phyloP scores from a whole-genome alignment of 2,329 filamentous ascomycete species.

The Bipolaris gigantea region DNA sequence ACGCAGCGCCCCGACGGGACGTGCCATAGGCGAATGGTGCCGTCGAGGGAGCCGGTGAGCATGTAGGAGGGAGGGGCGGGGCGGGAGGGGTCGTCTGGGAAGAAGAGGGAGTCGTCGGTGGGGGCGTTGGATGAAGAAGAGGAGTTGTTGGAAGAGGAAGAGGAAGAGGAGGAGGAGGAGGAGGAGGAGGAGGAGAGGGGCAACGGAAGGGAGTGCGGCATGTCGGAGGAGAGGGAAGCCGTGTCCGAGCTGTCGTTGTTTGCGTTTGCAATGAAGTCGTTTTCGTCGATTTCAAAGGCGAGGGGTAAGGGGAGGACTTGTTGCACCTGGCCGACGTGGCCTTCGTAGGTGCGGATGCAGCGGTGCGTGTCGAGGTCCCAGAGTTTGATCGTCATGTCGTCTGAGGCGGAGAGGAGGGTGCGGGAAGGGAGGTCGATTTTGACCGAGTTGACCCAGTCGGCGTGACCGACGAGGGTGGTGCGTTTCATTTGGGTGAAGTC shows the following conservation, averaged over 20 bases:
- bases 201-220: conserved; percentile 9
- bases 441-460: conserved; percentile 96
- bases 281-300: conserved; percentile 87
- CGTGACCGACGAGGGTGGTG: conserved; percentile 79
- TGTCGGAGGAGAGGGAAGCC: conserved; percentile 41
- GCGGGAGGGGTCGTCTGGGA: conserved; percentile 63
- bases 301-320: conserved; percentile 81
- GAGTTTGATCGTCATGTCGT: conserved; percentile 86
- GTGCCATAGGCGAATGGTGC: conserved; percentile 91
- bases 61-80: conserved; percentile 85
- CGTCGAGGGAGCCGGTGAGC: conserved; percentile 87
- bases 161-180: conserved; percentile 4
- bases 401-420: conserved; percentile 88
- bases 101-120: conserved; percentile 49
- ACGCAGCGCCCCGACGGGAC: conserved; percentile 78
- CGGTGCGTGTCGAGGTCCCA: conserved; percentile 88
- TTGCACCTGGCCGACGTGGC: conserved; percentile 94
- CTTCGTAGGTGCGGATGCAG: conserved; percentile 77
- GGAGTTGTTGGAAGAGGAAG: not conserved
- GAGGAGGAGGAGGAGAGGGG: conserved; percentile 10
- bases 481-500: conserved; percentile 84
- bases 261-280: conserved; percentile 55
- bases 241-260: conserved; percentile 56
- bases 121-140: conserved; percentile 2
- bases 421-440: conserved; percentile 79